Conservation (phyloP, 495 filamentous ascomycete genomes). For the Aspergillus carlsbadensis region DNA sequence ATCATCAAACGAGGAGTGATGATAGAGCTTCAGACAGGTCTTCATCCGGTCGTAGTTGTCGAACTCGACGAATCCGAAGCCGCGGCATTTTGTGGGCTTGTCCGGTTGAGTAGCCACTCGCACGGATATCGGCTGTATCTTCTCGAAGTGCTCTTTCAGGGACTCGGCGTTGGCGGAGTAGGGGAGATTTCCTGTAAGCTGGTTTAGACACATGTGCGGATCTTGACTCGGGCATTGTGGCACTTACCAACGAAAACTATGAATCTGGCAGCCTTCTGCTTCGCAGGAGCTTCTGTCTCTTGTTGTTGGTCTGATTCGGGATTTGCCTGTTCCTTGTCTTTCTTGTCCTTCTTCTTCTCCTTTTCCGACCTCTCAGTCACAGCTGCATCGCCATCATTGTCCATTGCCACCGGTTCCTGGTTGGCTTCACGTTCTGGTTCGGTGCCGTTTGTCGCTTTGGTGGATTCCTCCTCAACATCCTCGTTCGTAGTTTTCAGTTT, state of each 20-base stretch:
- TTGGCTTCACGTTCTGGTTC: neutral
- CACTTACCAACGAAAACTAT: constrained; percentile 77
- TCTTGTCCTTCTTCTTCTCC: constrained; percentile 18
- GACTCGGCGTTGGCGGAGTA: constrained; percentile 70
- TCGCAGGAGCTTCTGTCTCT: constrained; percentile 20
- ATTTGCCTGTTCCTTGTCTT: constrained; percentile 16
- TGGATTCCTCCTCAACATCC: constrained; percentile 16
- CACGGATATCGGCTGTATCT: constrained; percentile 68
- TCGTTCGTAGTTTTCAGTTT: neutral
- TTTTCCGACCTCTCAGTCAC: constrained; percentile 16
- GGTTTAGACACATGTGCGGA: neutral
- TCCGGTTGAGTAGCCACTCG: constrained; percentile 74
- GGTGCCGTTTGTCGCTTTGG: neutral
- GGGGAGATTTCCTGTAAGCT: constrained; percentile 74
- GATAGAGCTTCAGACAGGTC: constrained; percentile 83
- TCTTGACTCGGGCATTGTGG: neutral
- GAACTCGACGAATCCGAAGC: constrained; percentile 93
- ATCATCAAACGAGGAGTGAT: constrained; percentile 82
- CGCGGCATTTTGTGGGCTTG: constrained; percentile 69
- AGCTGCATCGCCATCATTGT: neutral
- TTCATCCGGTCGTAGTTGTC: constrained; percentile 88
- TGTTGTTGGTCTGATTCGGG: constrained; percentile 19
- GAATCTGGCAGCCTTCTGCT: constrained; percentile 61
- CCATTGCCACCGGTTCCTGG: neutral
- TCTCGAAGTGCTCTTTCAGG: constrained; percentile 72